These are phyloP conservation scores for Cyclotella sp. DNA, from an alignment of 108 stramenopile species.

Conservation along the genomic window DNA sequence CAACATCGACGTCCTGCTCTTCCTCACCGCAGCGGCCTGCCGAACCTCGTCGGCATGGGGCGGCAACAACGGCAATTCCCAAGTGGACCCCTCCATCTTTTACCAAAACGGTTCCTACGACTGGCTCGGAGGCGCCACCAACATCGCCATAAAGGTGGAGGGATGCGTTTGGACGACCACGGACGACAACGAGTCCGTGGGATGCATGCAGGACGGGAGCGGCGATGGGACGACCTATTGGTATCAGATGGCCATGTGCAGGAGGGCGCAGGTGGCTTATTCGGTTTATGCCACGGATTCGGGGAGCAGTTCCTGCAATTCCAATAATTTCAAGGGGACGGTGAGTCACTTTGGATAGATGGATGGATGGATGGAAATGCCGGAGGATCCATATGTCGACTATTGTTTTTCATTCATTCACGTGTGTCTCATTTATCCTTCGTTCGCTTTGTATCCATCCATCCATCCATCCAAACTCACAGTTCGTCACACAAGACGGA, in stretches of 20 bases:
- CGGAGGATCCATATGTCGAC: too few species aligned
- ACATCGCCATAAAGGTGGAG: constrained; percentile 71
- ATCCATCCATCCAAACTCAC: not conserved
- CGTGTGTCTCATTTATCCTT: too few species aligned
- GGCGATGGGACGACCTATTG: constrained; percentile 86
- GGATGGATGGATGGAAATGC: too few species aligned
- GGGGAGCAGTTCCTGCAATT: constrained; percentile 56
- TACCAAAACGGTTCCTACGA: constrained; percentile 59
- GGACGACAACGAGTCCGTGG: constrained; percentile 71
- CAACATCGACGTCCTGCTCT: too few species aligned
- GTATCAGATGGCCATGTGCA: constrained; percentile 90
- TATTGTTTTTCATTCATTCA: too few species aligned
- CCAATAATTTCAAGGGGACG: constrained; percentile 69
- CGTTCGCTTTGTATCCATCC: too few species aligned
- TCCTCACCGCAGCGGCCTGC: constrained; percentile 2
- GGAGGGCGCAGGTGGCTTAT: constrained; percentile 81
- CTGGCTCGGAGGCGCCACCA: constrained; percentile 62
- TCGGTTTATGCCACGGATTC: constrained; percentile 69
- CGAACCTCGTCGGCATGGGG: constrained; percentile 44
- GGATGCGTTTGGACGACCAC: constrained; percentile 78
- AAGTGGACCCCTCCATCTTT: constrained; percentile 25
- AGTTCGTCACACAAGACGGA: constrained; percentile 80
- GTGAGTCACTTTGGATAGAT: too few species aligned
- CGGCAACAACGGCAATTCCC: constrained; percentile 14
- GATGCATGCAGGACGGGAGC: constrained; percentile 69